Conservation (phyloP, 495 filamentous ascomycete genomes). For the Penicillium chermesinum region DNA sequence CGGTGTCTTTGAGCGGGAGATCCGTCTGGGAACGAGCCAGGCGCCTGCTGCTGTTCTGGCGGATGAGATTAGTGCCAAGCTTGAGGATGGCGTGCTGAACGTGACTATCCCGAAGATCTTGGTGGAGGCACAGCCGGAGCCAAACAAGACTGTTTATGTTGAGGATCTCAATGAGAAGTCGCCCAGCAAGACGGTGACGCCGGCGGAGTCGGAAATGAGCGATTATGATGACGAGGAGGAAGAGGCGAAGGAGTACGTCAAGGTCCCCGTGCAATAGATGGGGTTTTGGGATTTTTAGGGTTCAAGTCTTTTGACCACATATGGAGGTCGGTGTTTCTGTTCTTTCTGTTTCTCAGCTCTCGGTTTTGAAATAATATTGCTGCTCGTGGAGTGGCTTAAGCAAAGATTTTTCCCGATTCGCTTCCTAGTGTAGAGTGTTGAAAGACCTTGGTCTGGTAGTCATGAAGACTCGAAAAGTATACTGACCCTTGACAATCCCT, state of each 20-base stretch:
- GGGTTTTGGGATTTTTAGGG: neutral
- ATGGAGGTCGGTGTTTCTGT: no score
- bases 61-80: slow-evolving; percentile 62
- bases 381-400: no score
- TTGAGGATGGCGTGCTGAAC: slow-evolving; percentile 63
- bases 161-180: slow-evolving; percentile 20
- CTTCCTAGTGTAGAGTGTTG: no score
- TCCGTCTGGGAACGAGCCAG: slow-evolving; percentile 51
- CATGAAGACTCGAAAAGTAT: no score
- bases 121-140: slow-evolving; percentile 30
- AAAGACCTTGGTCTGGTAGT: no score
- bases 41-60: slow-evolving; percentile 59
- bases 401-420: no score
- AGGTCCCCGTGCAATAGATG: slow-evolving; percentile 22
- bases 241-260: slow-evolving; percentile 30
- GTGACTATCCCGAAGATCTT: slow-evolving; percentile 62
- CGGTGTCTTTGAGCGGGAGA: slow-evolving; percentile 67
- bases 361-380: no score
- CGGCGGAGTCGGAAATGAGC: slow-evolving; percentile 18
- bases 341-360: no score
- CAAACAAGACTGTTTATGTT: slow-evolving; percentile 22
- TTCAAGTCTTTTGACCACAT: neutral
- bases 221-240: slow-evolving; percentile 17
- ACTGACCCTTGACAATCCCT: no score
- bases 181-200: slow-evolving; percentile 14